A percentile compares a stretch with the other conserved stretches of the same genome.
These are phyloP conservation scores for Dryadomyces quercivorus DNA, from an alignment of 2,329 filamentous ascomycete species.

Conservation along the genomic window DNA sequence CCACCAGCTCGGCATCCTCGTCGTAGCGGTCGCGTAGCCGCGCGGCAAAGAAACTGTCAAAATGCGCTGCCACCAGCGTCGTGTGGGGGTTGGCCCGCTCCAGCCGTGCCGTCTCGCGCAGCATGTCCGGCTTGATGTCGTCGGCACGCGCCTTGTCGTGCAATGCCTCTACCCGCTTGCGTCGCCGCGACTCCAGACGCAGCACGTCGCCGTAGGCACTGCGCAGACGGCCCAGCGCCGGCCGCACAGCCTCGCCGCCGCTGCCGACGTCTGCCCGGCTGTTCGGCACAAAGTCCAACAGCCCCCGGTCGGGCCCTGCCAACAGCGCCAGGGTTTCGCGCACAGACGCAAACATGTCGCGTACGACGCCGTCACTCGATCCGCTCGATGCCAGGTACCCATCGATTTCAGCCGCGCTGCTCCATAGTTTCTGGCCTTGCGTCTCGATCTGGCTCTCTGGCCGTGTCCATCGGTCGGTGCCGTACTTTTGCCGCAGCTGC, in stretches of 20 bases:
- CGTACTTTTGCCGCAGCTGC: constrained; percentile 61
- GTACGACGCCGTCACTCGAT: constrained; percentile 48
- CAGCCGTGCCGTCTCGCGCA: constrained; percentile 70
- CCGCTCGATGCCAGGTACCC: constrained; percentile 64
- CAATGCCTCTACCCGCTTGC: constrained; percentile 67
- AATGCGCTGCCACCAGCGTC: constrained; percentile 74
- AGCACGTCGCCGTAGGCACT: constrained; percentile 74
- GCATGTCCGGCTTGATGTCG: constrained; percentile 76
- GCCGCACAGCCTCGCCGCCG: constrained; percentile 59
- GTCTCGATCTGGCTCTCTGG: constrained; percentile 57
- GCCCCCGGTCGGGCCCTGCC: constrained; percentile 63
- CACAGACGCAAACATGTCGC: constrained; percentile 65
- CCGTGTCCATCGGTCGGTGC: constrained; percentile 75
- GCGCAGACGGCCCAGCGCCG: constrained; percentile 64
- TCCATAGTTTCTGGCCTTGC: constrained; percentile 56
- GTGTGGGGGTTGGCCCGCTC: constrained; percentile 81
- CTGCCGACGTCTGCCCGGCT: constrained; percentile 65
- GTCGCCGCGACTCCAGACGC: constrained; percentile 67
- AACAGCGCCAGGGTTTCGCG: constrained; percentile 66
- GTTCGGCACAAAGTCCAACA: constrained; percentile 83
- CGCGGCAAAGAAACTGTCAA: constrained; percentile 81
- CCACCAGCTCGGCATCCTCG: constrained; percentile 57
- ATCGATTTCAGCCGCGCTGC: constrained; percentile 65
- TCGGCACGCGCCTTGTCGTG: constrained; percentile 72
- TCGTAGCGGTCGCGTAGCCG: constrained; percentile 69